Base-by-base conservation (phyloP, 2,329 filamentous ascomycete species). In the Arthrobotrys iridis region DNA sequence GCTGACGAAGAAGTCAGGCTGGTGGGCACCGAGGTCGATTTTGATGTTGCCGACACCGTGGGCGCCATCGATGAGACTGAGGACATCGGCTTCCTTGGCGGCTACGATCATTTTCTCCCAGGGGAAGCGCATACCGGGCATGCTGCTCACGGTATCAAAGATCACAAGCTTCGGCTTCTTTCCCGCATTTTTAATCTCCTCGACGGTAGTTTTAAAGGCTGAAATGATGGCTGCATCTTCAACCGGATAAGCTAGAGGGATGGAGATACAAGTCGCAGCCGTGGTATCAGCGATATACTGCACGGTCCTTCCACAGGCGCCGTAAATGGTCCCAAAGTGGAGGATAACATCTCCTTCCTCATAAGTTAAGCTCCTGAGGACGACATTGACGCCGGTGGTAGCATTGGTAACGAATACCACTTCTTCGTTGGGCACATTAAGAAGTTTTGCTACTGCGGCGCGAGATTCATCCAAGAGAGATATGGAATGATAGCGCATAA, bases 1-100 rank as follows among this genome's bases (percentile, higher is more conserved):
- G 65, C 86, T 90, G 11, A 94, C 87, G 80, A 96, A 92, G 83
- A 96, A 97, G 82, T 97, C 93, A 0, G 93, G 89, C 77, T 93
- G 87, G 1, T 93, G 83, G 2, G 83, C 81, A 0, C 80, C 77
- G 11, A 97, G 82, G 81, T 96, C 87, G 5, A 97, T 82, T 0
- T 86, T 84, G 5, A 97, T 85, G 82, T 95, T 90, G 1, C 94
- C 94, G 22, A 96, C 83, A 0, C 90, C 90, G 82, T 98, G 94
- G 0, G 94, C 94, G 13, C 88, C 93, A 81, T 98, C 94, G 37
- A 97, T 84, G 18, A 92, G 84, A 78, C 90, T 93, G 63, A 94
- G 80, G 2, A 97, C 83, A 0, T 87, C 88, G 22, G 89, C 84
- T 67, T 89, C 86, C 46, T 85, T 86, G 81, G 93, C 97, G 0